phyloP scores from a whole-genome alignment of 2,329 filamentous ascomycete genomes.

The Penicillium sp. region DNA sequence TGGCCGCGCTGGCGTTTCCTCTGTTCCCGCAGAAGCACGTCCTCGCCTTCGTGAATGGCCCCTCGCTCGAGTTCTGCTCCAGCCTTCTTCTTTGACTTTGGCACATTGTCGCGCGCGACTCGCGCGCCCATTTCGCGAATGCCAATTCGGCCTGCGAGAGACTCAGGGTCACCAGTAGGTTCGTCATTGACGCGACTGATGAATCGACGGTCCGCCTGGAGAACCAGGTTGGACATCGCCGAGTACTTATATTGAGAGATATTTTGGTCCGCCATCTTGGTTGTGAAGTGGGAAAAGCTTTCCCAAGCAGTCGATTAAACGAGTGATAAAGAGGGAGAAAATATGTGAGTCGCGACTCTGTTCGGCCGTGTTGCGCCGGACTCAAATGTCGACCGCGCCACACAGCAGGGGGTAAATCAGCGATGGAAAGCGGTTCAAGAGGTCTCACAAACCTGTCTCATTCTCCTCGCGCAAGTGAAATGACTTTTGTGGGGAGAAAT shows the following conservation, averaged over 20 bases:
- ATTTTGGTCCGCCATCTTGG: constrained; percentile 70
- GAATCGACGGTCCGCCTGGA: constrained; percentile 98
- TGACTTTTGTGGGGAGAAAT: constrained; percentile 30
- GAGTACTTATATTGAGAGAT: constrained; percentile 98
- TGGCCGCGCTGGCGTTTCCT: constrained; percentile 81
- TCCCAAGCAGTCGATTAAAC: constrained; percentile 16
- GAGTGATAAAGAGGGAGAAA: constrained; percentile 17
- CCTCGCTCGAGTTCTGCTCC: constrained; percentile 73
- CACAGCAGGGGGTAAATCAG: constrained; percentile 27
- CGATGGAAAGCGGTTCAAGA: constrained; percentile 25
- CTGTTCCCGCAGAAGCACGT: constrained; percentile 81
- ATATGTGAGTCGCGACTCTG: constrained; percentile 31
- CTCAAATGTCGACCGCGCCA: constrained; percentile 38
- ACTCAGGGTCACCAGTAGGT: constrained; percentile 95
- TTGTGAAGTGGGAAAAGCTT: constrained; percentile 10
- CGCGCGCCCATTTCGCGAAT: constrained; percentile 93
- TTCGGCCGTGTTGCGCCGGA: constrained; percentile 34
- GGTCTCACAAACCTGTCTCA: constrained; percentile 42
- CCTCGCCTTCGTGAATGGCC: constrained; percentile 74
- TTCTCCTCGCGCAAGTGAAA: constrained; percentile 36
- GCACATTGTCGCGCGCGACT: constrained; percentile 75
- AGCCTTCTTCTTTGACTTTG: constrained; percentile 74
- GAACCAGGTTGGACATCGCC: constrained; percentile 99
- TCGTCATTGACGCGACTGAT: constrained; percentile 91
- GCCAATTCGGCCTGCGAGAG: constrained; percentile 87